A percentile compares a stretch with the other conserved stretches of the same genome.
phyloP scores from a whole-genome alignment of 2,329 filamentous ascomycete species.

The Coleophoma cylindrospora region DNA sequence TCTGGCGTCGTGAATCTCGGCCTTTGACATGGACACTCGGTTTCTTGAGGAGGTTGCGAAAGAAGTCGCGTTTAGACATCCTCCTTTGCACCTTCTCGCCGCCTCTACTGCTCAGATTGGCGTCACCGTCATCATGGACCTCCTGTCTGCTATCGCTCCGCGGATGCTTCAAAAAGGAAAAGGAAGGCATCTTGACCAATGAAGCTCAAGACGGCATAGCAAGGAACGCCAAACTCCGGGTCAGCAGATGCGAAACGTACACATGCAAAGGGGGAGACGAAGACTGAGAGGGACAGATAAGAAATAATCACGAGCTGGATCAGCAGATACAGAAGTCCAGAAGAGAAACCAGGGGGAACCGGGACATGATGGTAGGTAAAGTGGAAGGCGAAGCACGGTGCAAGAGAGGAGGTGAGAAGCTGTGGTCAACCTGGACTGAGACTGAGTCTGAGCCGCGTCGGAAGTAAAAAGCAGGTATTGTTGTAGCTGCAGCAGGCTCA shows the following conservation, averaged over 20 bases:
- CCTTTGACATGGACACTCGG: constrained; percentile 10
- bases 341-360: too few species aligned
- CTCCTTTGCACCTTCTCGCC: constrained; percentile 21
- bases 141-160: constrained; percentile 11
- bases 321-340: too few species aligned
- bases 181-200: constrained; percentile 19
- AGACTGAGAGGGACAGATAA: background rate
- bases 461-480: too few species aligned
- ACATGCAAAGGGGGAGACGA: background rate
- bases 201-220: background rate
- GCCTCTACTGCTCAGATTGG: constrained; percentile 8
- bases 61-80: constrained; percentile 27
- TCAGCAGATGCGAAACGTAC: background rate
- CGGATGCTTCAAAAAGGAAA: constrained; percentile 18
- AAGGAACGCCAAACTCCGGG: background rate
- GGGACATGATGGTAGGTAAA: too few species aligned
- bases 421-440: too few species aligned
- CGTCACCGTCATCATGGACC: constrained; percentile 8
- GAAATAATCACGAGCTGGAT: background rate
- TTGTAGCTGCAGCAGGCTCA: too few species aligned
- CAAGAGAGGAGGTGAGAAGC: too few species aligned
- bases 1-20: constrained; percentile 11
- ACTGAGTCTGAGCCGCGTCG: too few species aligned
- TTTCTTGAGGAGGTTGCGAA: constrained; percentile 25
- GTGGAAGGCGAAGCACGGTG: too few species aligned